A percentile compares a stretch with the other conserved stretches of the same genome.
These are phyloP conservation scores for Rhodotorula diobovata DNA, from an alignment of 768 basidiomycete genomes.

Conservation along the genomic window DNA sequence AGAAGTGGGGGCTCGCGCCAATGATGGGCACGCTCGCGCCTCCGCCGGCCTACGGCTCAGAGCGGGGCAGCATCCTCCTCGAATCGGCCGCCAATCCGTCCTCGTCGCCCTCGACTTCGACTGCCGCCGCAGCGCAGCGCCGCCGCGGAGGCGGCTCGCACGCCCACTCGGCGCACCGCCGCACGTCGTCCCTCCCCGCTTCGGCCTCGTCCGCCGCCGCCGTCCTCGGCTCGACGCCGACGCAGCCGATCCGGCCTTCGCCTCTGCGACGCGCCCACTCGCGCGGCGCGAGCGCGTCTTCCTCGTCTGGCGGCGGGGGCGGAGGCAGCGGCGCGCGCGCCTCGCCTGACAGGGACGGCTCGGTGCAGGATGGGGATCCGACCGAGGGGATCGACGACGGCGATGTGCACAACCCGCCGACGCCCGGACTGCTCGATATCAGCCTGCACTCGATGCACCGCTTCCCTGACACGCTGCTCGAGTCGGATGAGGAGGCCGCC, in stretches of 20 bases:
- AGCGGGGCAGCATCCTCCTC: slow-evolving; percentile 88
- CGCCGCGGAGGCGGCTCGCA: too few species aligned
- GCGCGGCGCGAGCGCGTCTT: slow-evolving; percentile 9
- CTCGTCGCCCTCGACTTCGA: slow-evolving; percentile 40
- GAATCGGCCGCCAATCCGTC: slow-evolving; percentile 59
- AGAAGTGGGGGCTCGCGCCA: slow-evolving; percentile 98
- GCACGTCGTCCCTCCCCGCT: slow-evolving; percentile 55
- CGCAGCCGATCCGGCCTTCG: slow-evolving; percentile 44
- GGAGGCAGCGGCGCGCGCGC: background rate
- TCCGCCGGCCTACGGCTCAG: slow-evolving; percentile 95
- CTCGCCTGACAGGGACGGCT: slow-evolving; percentile 52
- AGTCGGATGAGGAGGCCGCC: slow-evolving; percentile 41
- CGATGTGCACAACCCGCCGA: slow-evolving; percentile 49
- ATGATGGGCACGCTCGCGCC: slow-evolving; percentile 95
- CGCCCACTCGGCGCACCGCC: slow-evolving; percentile 49
- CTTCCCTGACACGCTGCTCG: slow-evolving; percentile 39
- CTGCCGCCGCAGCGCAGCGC: background rate
- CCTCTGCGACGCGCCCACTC: slow-evolving; percentile 53
- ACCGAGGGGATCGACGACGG: background rate
- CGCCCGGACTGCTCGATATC: slow-evolving; percentile 51
- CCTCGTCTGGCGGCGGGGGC: background rate
- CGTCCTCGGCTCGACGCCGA: slow-evolving; percentile 38
- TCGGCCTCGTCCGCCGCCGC: slow-evolving; percentile 45
- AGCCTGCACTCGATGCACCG: slow-evolving; percentile 48
- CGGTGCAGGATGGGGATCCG: background rate